A percentile compares a stretch with the other conserved stretches of the same genome.
These are phyloP conservation scores for Pneumocystis oryctolagi DNA, from an alignment of 1,139 yeast genomes.

Conservation along the genomic window DNA sequence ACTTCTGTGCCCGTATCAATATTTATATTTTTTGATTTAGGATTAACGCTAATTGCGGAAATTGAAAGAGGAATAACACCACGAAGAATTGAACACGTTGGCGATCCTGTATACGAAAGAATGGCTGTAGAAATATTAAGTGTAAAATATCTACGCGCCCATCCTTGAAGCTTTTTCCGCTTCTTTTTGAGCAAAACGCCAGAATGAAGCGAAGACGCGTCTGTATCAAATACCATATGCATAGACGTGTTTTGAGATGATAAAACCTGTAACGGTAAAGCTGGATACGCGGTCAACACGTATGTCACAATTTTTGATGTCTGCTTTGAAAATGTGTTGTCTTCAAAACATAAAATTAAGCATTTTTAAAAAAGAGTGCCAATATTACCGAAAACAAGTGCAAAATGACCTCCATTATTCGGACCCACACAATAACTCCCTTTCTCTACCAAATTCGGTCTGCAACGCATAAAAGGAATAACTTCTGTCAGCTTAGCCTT, in stretches of 20 bases:
- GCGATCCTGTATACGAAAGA: slow-evolving; percentile 65
- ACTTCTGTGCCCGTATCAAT: slow-evolving; percentile 93
- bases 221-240: slow-evolving; percentile 4
- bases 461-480: not conserved
- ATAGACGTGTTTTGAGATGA: slow-evolving; percentile 3
- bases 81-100: slow-evolving; percentile 51
- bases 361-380: slow-evolving; percentile 18
- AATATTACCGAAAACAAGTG: not conserved
- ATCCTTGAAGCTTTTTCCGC: slow-evolving; percentile 69
- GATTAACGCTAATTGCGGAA: slow-evolving; percentile 68
- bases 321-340: slow-evolving; percentile 78
- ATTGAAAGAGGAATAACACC: slow-evolving; percentile 85
- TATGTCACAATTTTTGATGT: slow-evolving; percentile 70
- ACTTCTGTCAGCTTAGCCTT: slow-evolving; percentile 6
- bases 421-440: slow-evolving; percentile 27
- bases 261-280: slow-evolving; percentile 1
- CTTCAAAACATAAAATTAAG: slow-evolving; percentile 64
- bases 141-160: slow-evolving; percentile 67
- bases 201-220: slow-evolving; percentile 35
- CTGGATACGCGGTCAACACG: slow-evolving; percentile 30
- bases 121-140: slow-evolving; percentile 72
- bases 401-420: slow-evolving; percentile 34
- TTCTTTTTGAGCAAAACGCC: slow-evolving; percentile 70
- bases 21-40: slow-evolving; percentile 51
- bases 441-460: slow-evolving; percentile 21